Conservation (phyloP, 2,329 filamentous ascomycete species). For the Hortaea werneckii region DNA sequence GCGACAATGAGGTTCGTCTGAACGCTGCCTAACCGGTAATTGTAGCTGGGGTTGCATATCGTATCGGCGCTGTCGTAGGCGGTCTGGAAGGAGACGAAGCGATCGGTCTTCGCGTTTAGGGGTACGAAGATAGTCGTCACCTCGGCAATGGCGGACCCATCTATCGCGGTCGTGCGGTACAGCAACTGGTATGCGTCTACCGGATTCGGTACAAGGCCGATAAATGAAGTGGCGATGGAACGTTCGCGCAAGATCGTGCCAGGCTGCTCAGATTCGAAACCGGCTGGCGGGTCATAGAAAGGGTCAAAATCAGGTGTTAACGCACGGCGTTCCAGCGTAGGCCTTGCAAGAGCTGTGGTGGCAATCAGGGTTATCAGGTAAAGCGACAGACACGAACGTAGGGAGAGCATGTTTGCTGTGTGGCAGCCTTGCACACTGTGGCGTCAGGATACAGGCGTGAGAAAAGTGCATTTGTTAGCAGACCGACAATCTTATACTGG, state of each 20-base stretch:
- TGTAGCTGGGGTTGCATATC: conserved; percentile 32
- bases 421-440: too few relatives aligned
- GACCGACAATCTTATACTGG: too few relatives aligned
- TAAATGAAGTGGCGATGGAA: conserved; percentile 10
- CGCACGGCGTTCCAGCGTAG: too few relatives aligned
- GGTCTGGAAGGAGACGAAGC: conserved; percentile 21
- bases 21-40: conserved; percentile 14
- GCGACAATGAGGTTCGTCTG: conserved; percentile 16
- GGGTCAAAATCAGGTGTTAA: conserved; percentile 8
- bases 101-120: conserved; percentile 10
- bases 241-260: conserved; percentile 18
- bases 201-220: conserved; percentile 14
- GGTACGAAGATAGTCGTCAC: conserved; percentile 21
- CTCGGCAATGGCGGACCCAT: conserved; percentile 17
- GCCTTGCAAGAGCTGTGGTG: too few relatives aligned
- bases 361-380: too few relatives aligned
- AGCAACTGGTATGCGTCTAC: conserved; percentile 18
- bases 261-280: conserved; percentile 12
- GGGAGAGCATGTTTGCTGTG: too few relatives aligned
- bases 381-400: too few relatives aligned
- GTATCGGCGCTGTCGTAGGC: conserved; percentile 26
- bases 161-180: conserved; percentile 16
- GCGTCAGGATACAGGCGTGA: too few relatives aligned
- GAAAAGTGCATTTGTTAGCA: too few relatives aligned
- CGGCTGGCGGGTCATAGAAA: conserved; percentile 19